Base-by-base conservation (phyloP, 2,329 filamentous ascomycete species). In the Fusarium setosum region DNA sequence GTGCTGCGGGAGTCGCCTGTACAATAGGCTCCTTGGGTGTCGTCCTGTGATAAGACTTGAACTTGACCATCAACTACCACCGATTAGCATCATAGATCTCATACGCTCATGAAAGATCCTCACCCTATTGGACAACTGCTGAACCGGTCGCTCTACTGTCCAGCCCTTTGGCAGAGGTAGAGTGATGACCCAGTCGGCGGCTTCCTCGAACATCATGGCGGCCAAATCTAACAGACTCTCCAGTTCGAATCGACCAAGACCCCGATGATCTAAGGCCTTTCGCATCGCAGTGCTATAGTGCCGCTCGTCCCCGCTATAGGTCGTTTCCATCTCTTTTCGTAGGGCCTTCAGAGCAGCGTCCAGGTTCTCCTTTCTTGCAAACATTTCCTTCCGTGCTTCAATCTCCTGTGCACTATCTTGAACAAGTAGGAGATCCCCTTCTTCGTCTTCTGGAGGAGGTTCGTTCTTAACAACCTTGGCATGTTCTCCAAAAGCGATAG, bases 281-380 rank as follows among this genome's bases (percentile, higher is more conserved):
- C 80, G 80, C 73, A 83, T 77, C 7, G 81, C 79, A 10, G 74
- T 79, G 53, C 77, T 79, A 55, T 81, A 77, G 40, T 79, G 76
- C 24, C 75, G 67, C 53, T 80, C 75, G 18, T 81, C 76, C 5
- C 72, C 71, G 4, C 66, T 70, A 47, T 80, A 82, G 1, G 75
- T 79, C 61, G 80, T 77, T 10, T 81, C 77, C 79, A 83, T 80
- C 65, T 82, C 81, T 61, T 74, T 78, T 42, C 77, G 76, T 53
- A 83, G 54, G 10, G 81, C 81, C 55, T 75, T 79, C 18, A 83
- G 74, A 32, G 91, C 85, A 38, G 85, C 82, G 49, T 86, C 83
- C 20, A 88, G 78, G 71, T 93, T 89, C 70, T 86, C 84, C 67
- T 88, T 88, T 66, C 87, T 86, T 58, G 87, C 86, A 75, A 89